Conservation (phyloP, 2,329 filamentous ascomycete species). For the Cucurbitaria berberidis region DNA sequence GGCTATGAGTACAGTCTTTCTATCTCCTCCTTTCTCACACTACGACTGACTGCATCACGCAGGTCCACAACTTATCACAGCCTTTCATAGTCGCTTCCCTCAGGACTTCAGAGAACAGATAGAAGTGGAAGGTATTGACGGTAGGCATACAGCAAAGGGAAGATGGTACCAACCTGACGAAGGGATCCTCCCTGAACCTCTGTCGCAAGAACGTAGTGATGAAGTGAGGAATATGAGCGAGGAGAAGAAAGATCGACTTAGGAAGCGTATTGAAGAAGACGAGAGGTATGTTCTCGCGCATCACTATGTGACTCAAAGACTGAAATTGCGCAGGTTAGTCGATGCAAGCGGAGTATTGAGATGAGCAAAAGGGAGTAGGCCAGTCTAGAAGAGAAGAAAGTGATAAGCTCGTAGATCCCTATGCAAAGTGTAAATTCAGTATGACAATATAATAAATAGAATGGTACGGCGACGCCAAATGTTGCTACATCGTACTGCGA, state of each 20-base stretch:
- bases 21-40: too few species aligned
- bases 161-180: conserved; percentile 8
- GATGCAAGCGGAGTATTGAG: too few species aligned
- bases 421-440: too few species aligned
- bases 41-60: too few species aligned
- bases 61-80: not conserved
- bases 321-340: too few species aligned
- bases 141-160: conserved; percentile 6
- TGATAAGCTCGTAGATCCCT: too few species aligned
- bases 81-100: conserved; percentile 2
- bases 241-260: conserved; percentile 2
- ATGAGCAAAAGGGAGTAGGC: too few species aligned
- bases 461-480: too few species aligned
- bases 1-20: conserved; percentile 1
- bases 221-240: conserved; percentile 2
- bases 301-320: too few species aligned
- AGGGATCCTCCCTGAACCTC: conserved; percentile 3
- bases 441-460: too few species aligned
- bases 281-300: not conserved
- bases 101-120: not conserved
- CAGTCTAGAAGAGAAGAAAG: too few species aligned
- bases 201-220: conserved; percentile 4
- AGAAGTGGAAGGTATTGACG: not conserved
- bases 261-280: not conserved
- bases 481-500: too few species aligned